Evolutionary conservation across 1,284 basidiomycete genomes (phyloP).

Genomic region (Megacollybia platyphylla): DNA sequence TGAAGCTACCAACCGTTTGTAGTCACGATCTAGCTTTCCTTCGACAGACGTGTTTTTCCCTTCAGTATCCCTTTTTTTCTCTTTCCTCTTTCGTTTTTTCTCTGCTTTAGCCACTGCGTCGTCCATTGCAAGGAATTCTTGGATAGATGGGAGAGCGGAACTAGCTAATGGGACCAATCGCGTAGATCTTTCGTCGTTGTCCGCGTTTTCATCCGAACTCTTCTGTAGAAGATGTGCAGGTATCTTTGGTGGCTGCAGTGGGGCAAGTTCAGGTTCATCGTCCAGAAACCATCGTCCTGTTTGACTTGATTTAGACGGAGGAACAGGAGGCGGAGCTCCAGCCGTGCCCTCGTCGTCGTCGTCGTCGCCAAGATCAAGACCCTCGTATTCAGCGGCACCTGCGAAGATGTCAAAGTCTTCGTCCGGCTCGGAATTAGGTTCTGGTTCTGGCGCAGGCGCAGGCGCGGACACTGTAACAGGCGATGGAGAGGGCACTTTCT

Average conservation of each 20-base stretch:
- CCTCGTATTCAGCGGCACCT: conserved; percentile 75
- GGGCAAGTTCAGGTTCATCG: conserved; percentile 7
- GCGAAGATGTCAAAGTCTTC: conserved; percentile 75
- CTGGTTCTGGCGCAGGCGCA: conserved; percentile 9
- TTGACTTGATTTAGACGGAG: conserved; percentile 8
- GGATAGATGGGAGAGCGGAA: conserved; percentile 69
- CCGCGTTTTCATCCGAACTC: conserved; percentile 14
- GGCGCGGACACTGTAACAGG: conserved; percentile 8
- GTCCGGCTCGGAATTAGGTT: conserved; percentile 20
- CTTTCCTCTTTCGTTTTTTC: conserved; percentile 60
- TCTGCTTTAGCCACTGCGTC: conserved; percentile 47
- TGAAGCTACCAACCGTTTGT: conserved; percentile 28
- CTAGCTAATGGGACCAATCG: conserved; percentile 62
- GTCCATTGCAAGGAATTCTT: conserved; percentile 68
- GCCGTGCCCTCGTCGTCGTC: conserved; percentile 36
- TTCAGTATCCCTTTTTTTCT: conserved; percentile 39
- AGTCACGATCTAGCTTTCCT: conserved; percentile 38
- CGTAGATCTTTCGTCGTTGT: conserved; percentile 24
- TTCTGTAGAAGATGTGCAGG: conserved; percentile 10
- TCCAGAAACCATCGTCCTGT: conserved; percentile 13
- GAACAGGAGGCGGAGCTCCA: conserved; percentile 2
- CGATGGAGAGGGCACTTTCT: conserved; percentile 5
- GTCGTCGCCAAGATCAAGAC: conserved; percentile 47
- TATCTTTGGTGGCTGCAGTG: conserved; percentile 3
- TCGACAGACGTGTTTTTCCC: conserved; percentile 21